Percentiles rank a stretch among this genome's conserved stretches.
phyloP scores from a whole-genome alignment of 805 yeast species.

The Cyberlindnera nakhonratchasimensis region DNA sequence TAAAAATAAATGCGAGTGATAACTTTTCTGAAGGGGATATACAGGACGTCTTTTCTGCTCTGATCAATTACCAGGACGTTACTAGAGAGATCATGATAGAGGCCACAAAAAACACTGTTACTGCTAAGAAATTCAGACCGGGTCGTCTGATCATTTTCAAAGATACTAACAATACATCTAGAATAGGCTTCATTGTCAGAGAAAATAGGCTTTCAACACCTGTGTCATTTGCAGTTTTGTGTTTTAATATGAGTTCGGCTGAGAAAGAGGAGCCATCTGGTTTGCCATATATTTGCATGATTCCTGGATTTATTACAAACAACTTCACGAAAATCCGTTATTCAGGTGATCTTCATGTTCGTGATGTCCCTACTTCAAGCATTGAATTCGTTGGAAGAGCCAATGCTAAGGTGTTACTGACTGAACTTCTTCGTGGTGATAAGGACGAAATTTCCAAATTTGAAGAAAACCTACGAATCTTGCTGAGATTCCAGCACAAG shows the following conservation, averaged over 20 bases:
- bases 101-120: slow-evolving; percentile 43
- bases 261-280: slow-evolving; percentile 31
- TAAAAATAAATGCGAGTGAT: slow-evolving; percentile 34
- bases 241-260: slow-evolving; percentile 42
- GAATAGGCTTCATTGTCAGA: slow-evolving; percentile 55
- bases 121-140: slow-evolving; percentile 44
- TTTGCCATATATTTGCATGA: slow-evolving; percentile 33
- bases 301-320: slow-evolving; percentile 25
- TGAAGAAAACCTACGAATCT: slow-evolving; percentile 32
- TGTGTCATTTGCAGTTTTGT: slow-evolving; percentile 35
- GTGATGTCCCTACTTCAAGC: slow-evolving; percentile 37
- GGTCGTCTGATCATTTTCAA: slow-evolving; percentile 62
- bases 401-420: slow-evolving; percentile 15
- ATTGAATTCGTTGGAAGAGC: slow-evolving; percentile 45
- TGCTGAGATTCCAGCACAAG: slow-evolving; percentile 36
- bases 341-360: slow-evolving; percentile 32
- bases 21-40: slow-evolving; percentile 39
- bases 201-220: slow-evolving; percentile 20
- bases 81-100: slow-evolving; percentile 46
- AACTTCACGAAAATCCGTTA: slow-evolving; percentile 28
- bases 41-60: slow-evolving; percentile 40
- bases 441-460: slow-evolving; percentile 35
- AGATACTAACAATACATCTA: slow-evolving; percentile 38
- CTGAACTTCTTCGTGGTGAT: slow-evolving; percentile 13
- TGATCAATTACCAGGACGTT: slow-evolving; percentile 43